Conservation (phyloP, 2,329 filamentous ascomycete species). For the Torrubiella hemipterigena region DNA sequence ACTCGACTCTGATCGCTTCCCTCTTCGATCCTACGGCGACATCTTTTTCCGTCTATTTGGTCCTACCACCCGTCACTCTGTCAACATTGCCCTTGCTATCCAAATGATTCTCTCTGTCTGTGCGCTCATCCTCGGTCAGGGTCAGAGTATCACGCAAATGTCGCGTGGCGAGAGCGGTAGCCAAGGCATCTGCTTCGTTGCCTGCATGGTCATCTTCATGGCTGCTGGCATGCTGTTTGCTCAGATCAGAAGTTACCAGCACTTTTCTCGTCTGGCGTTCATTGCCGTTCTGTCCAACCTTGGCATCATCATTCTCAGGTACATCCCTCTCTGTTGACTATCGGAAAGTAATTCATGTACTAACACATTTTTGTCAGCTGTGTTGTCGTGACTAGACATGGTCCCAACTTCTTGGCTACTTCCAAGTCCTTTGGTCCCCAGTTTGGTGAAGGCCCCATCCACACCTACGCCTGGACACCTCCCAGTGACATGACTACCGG, state of each 20-base stretch:
- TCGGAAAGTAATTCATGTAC: too few relatives aligned
- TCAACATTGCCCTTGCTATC: constrained; percentile 34
- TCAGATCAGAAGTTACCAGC: constrained; percentile 41
- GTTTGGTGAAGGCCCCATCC: constrained; percentile 15
- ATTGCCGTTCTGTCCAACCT: constrained; percentile 45
- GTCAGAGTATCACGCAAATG: constrained; percentile 41
- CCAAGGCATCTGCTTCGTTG: constrained; percentile 35
- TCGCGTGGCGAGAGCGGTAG: constrained; percentile 17
- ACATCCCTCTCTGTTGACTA: neutral
- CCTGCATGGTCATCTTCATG: constrained; percentile 37
- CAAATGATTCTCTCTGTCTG: constrained; percentile 37
- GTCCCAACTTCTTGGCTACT: constrained; percentile 31
- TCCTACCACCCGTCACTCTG: constrained; percentile 24
- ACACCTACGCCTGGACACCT: constrained; percentile 20
- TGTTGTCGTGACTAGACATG: constrained; percentile 33
- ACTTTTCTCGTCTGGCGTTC: constrained; percentile 42
- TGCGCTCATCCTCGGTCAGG: constrained; percentile 38
- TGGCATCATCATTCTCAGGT: constrained; percentile 29
- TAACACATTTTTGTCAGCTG: constrained; percentile 25
- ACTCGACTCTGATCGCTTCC: constrained; percentile 32
- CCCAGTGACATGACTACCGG: constrained; percentile 27
- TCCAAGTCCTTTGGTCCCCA: constrained; percentile 13
- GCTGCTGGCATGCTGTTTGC: constrained; percentile 37
- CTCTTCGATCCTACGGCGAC: constrained; percentile 32
- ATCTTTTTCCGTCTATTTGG: constrained; percentile 34